Evolutionary conservation across 352 stramenopile species (phyloP).

Genomic region (Blastocystis sp.): DNA sequence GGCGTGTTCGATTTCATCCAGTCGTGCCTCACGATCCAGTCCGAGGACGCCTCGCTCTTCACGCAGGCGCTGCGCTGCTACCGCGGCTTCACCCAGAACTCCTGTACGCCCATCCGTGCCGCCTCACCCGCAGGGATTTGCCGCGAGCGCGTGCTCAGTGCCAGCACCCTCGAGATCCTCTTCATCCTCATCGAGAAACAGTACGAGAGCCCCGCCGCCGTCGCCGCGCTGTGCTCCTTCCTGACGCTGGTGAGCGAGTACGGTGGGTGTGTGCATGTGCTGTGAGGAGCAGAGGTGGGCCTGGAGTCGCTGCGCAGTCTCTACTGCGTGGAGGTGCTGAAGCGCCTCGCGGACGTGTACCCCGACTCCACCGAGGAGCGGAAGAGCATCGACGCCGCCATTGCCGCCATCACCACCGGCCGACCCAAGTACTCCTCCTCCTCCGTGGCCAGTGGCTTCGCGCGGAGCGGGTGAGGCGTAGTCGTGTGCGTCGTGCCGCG

Average conservation of each 20-base stretch:
- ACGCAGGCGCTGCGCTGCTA: conserved; percentile 6
- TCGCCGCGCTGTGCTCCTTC: not conserved
- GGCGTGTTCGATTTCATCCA: conserved; percentile 52
- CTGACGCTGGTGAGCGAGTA: conserved; percentile 12
- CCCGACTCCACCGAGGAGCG: no score
- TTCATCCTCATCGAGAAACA: conserved; percentile 1
- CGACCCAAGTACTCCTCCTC: not conserved
- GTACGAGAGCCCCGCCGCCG: not conserved
- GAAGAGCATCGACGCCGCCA: not conserved
- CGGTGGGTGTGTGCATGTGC: not conserved
- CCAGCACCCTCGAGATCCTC: not conserved
- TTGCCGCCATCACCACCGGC: not conserved
- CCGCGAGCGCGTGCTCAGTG: conserved; percentile 21
- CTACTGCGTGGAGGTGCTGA: not conserved
- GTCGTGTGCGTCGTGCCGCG: not conserved
- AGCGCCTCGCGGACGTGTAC: not conserved
- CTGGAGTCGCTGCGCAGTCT: conserved; percentile 22
- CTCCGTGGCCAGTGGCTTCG: not conserved
- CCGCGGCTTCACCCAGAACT: not conserved
- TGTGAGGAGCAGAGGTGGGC: conserved; percentile 21
- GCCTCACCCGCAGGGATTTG: conserved; percentile 43
- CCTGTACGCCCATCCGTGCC: not conserved
- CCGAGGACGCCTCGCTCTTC: not conserved
- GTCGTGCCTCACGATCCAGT: conserved; percentile 30
- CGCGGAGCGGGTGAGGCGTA: not conserved